Evolutionary conservation across 75 land plant genomes (phyloP).

Genomic region (Adiantum capillusveneris): DNA sequence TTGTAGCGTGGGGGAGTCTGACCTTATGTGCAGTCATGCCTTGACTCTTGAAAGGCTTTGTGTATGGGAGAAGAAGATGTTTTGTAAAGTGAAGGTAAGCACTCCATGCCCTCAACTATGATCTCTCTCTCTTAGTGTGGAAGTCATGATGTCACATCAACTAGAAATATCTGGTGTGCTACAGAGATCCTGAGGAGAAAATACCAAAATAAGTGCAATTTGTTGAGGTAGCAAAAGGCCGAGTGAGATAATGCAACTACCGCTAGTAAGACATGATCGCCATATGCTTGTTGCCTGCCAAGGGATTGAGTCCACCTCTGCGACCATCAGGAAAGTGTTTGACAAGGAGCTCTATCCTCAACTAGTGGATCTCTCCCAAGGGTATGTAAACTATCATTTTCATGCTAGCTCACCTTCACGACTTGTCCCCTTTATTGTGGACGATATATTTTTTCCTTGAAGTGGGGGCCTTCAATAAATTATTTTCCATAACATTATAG

Average conservation of each 20-base stretch:
- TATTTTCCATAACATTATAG: too few relatives aligned
- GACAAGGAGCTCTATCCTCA: constrained; percentile 86
- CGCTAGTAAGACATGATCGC: constrained; percentile 72
- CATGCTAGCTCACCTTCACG: too few relatives aligned
- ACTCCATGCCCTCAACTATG: too few relatives aligned
- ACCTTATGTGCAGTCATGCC: constrained; percentile 38
- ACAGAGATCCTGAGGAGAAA: constrained; percentile 50
- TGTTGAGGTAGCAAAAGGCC: constrained; percentile 62
- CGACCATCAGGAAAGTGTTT: constrained; percentile 58
- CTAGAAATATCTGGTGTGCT: too few relatives aligned
- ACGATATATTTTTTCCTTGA: too few relatives aligned
- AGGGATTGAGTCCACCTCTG: constrained; percentile 68
- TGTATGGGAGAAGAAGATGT: constrained; percentile 96
- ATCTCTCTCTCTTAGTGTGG: too few relatives aligned
- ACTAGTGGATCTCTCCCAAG: constrained; percentile 76
- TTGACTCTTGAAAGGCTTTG: constrained; percentile 84
- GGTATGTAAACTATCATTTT: too few relatives aligned
- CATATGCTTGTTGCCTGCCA: constrained; percentile 64
- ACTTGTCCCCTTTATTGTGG: too few relatives aligned
- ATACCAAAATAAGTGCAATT: constrained; percentile 57
- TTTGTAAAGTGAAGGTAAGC: constrained; percentile 83
- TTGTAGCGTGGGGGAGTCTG: background rate
- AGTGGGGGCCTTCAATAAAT: too few relatives aligned
- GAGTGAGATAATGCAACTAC: constrained; percentile 57
- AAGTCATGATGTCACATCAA: too few relatives aligned